Evolutionary conservation across 805 yeast genomes (phyloP).

Genomic region (Candida alai): DNA sequence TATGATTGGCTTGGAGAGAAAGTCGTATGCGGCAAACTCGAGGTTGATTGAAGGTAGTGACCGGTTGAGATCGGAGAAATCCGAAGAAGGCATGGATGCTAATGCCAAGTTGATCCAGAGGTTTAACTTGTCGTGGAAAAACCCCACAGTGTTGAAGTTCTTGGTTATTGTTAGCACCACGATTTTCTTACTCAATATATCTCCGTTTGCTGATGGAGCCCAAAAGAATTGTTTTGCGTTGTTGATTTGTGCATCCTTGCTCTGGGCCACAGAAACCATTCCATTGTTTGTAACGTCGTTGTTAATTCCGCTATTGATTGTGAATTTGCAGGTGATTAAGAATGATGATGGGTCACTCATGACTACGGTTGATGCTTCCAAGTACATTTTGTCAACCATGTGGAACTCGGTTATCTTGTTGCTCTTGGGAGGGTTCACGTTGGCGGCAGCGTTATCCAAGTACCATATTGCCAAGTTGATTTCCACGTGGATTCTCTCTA

Average conservation of each 20-base stretch:
- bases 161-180: constrained; percentile 47
- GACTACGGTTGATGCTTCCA: constrained; percentile 40
- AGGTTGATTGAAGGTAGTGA: constrained; percentile 17
- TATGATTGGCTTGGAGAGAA: constrained; percentile 66
- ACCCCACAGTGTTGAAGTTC: constrained; percentile 42
- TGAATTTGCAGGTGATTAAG: constrained; percentile 64
- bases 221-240: constrained; percentile 65
- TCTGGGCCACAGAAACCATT: constrained; percentile 95
- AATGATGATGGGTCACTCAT: constrained; percentile 46
- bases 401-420: constrained; percentile 52
- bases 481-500: constrained; percentile 45
- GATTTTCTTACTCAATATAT: constrained; percentile 23
- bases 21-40: constrained; percentile 65
- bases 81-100: constrained; percentile 12
- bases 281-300: constrained; percentile 90
- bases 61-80: constrained; percentile 12
- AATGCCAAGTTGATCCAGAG: constrained; percentile 7
- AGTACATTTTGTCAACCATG: constrained; percentile 46
- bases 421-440: constrained; percentile 51
- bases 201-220: constrained; percentile 32
- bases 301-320: constrained; percentile 76
- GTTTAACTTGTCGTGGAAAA: constrained; percentile 26
- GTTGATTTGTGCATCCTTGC: constrained; percentile 70
- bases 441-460: constrained; percentile 54
- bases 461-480: constrained; percentile 49